These are phyloP conservation scores for Sonneratia alba DNA, from an alignment of 345 rosid species.

Conservation along the genomic window DNA sequence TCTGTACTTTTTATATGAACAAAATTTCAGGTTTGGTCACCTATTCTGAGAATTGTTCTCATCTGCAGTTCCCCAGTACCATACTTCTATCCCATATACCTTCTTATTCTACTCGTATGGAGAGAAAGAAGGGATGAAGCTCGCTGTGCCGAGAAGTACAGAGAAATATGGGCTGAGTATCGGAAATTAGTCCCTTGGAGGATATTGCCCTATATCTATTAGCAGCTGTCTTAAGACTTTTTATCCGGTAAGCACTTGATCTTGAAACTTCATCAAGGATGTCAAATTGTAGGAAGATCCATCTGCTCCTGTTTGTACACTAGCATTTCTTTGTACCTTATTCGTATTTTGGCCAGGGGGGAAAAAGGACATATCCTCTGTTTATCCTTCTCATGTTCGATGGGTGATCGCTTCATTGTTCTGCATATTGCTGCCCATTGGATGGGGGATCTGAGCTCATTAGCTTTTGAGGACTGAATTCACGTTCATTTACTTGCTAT, in stretches of 20 bases:
- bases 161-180: conserved; percentile 76
- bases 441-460: too few species aligned
- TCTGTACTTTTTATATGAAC: neutral
- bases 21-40: neutral
- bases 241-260: neutral
- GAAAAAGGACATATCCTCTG: too few species aligned
- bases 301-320: neutral
- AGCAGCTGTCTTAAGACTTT: conserved; percentile 1
- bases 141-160: conserved; percentile 83
- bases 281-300: neutral
- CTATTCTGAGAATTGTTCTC: neutral
- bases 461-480: too few species aligned
- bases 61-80: conserved; percentile 64
- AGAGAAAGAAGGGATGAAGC: conserved; percentile 83
- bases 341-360: neutral
- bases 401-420: too few species aligned
- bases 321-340: neutral
- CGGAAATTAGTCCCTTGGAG: conserved; percentile 77
- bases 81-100: conserved; percentile 80
- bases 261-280: neutral
- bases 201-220: conserved; percentile 76
- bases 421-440: too few species aligned
- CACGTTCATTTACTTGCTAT: too few species aligned
- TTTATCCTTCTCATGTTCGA: too few species aligned
- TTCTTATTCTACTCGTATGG: conserved; percentile 77